phyloP scores from a whole-genome alignment of 176 grass and related monocot species.

The Ensete ventricosum region DNA sequence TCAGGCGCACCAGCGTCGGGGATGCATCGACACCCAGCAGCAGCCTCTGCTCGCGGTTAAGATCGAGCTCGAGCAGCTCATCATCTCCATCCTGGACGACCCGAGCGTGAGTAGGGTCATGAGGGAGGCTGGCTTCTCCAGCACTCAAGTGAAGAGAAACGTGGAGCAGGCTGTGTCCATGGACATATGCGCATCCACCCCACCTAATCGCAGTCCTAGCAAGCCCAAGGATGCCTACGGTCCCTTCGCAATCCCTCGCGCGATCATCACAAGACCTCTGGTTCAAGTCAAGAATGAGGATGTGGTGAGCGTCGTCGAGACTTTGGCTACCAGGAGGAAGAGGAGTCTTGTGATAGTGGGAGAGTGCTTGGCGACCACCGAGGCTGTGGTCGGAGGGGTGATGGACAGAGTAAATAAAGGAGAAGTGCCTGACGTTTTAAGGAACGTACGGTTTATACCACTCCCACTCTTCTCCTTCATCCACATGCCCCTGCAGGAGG shows the following conservation, averaged over 20 bases:
- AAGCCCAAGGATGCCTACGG: not conserved
- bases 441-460: conserved; percentile 57
- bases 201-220: conserved; percentile 46
- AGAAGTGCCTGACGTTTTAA: conserved; percentile 46
- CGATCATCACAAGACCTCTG: not conserved
- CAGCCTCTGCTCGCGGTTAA: conserved; percentile 87
- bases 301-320: conserved; percentile 55
- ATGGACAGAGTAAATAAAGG: conserved; percentile 70
- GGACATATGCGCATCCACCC: conserved; percentile 25
- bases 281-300: conserved; percentile 12
- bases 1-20: conserved; percentile 87
- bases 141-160: conserved; percentile 84
- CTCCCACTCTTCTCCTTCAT: conserved; percentile 44
- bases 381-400: conserved; percentile 48
- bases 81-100: conserved; percentile 95
- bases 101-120: conserved; percentile 93
- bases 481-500: conserved; percentile 42
- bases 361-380: conserved; percentile 27
- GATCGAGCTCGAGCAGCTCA: conserved; percentile 92
- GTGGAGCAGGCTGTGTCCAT: conserved; percentile 65
- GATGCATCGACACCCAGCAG: conserved; percentile 75
- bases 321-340: conserved; percentile 33
- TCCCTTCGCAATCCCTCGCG: not conserved
- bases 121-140: conserved; percentile 96
- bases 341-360: conserved; percentile 57